These are phyloP conservation scores for Diplodia intermedia DNA, from an alignment of 2,329 filamentous ascomycete species.

Conservation along the genomic window DNA sequence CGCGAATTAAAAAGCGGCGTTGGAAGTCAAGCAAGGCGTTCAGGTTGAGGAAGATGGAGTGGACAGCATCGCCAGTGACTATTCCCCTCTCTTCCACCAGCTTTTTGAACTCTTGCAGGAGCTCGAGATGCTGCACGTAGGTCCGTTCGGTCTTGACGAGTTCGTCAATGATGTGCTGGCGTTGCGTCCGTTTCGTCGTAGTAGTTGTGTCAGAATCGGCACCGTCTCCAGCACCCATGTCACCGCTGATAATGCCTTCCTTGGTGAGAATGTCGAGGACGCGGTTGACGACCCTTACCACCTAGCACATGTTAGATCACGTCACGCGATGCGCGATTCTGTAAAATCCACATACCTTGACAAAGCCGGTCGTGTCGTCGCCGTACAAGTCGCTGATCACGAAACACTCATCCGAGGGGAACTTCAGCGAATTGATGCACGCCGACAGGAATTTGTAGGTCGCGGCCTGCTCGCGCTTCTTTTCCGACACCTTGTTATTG, in stretches of 20 bases:
- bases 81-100: slow-evolving; percentile 85
- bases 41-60: slow-evolving; percentile 96
- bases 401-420: slow-evolving; percentile 84
- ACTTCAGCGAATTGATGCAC: slow-evolving; percentile 80
- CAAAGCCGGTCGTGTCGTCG: slow-evolving; percentile 94
- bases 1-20: slow-evolving; percentile 89
- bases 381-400: slow-evolving; percentile 90
- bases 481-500: slow-evolving; percentile 65
- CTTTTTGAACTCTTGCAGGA: slow-evolving; percentile 90
- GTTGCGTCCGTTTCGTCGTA: slow-evolving; percentile 68
- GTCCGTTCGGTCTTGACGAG: slow-evolving; percentile 94
- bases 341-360: slow-evolving; percentile 68
- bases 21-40: slow-evolving; percentile 96
- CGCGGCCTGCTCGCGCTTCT: slow-evolving; percentile 83
- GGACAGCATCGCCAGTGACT: slow-evolving; percentile 86
- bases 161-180: slow-evolving; percentile 90
- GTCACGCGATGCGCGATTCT: slow-evolving; percentile 12
- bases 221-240: slow-evolving; percentile 53
- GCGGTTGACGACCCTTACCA: slow-evolving; percentile 88
- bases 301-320: slow-evolving; percentile 54
- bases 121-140: slow-evolving; percentile 96
- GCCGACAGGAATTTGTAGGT: slow-evolving; percentile 93
- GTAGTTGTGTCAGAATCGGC: slow-evolving; percentile 43
- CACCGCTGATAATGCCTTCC: slow-evolving; percentile 69
- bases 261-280: slow-evolving; percentile 87